Conservation (phyloP, 2,329 filamentous ascomycete species). For the Colletotrichum gloeosporioides region DNA sequence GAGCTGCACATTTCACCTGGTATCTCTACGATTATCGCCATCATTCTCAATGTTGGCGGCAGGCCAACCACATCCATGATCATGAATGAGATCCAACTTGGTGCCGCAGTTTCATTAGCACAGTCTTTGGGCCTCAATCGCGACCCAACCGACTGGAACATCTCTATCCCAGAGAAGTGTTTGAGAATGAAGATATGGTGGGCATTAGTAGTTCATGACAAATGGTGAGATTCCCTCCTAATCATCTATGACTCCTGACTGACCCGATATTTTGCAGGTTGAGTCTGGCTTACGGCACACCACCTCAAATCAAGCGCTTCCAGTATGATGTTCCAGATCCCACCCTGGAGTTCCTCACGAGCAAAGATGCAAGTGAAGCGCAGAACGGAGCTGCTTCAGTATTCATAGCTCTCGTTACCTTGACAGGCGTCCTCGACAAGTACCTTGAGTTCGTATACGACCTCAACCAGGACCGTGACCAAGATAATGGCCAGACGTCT, state of each 20-base stretch:
- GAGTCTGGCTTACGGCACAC: constrained; percentile 59
- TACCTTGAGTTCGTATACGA: constrained; percentile 25
- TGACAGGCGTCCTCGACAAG: constrained; percentile 17
- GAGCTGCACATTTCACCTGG: constrained; percentile 65
- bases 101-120: constrained; percentile 55
- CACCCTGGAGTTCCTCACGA: constrained; percentile 34
- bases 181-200: constrained; percentile 62
- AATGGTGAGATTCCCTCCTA: constrained; percentile 45
- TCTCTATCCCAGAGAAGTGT: constrained; percentile 54
- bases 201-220: constrained; percentile 58
- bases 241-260: too few species aligned
- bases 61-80: constrained; percentile 66
- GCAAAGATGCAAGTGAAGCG: neutral
- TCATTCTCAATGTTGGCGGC: constrained; percentile 64
- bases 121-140: constrained; percentile 61
- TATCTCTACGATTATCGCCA: constrained; percentile 62
- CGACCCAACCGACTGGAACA: constrained; percentile 57
- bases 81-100: constrained; percentile 58
- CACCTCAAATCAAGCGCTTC: constrained; percentile 47
- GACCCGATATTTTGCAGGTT: constrained; percentile 36
- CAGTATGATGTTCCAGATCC: constrained; percentile 57
- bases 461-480: constrained; percentile 10
- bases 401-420: constrained; percentile 16
- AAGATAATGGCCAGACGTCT: constrained; percentile 13
- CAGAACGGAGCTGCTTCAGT: constrained; percentile 11